These are phyloP conservation scores for Gryganskiella cystojenkinii DNA, from an alignment of 192 early-diverging fungal species.

Conservation along the genomic window DNA sequence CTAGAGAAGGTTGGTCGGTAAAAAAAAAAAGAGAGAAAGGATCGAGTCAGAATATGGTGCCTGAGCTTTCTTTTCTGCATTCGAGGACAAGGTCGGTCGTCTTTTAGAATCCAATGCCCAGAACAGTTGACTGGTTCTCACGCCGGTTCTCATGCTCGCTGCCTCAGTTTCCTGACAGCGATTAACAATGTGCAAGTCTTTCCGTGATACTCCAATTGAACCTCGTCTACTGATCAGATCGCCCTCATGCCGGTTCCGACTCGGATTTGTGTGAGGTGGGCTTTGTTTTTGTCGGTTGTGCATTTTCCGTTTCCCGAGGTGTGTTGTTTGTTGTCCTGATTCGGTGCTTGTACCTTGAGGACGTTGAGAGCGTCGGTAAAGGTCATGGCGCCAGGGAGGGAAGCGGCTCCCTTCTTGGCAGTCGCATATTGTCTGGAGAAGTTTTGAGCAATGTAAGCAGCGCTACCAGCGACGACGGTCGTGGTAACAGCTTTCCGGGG, in stretches of 20 bases:
- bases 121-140: no score
- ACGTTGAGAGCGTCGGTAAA: conserved; percentile 50
- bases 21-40: background rate
- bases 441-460: conserved; percentile 17
- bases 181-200: no score
- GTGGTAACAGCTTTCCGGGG: background rate
- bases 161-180: no score
- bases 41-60: no score
- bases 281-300: background rate
- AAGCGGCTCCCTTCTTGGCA: conserved; percentile 28
- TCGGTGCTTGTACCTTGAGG: conserved; percentile 59
- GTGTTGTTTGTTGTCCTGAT: background rate
- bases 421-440: conserved; percentile 29
- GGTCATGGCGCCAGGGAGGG: conserved; percentile 45
- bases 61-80: no score
- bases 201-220: no score
- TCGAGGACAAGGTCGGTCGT: no score
- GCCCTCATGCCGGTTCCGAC: no score
- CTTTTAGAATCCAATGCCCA: no score
- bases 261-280: background rate
- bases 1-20: conserved; percentile 18
- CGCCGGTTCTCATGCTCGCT: background rate
- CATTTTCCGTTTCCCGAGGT: background rate
- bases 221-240: no score
- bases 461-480: conserved; percentile 12